Percentiles rank a stretch among this genome's conserved stretches.
These are phyloP conservation scores for Colletotrichum somersetense DNA, from an alignment of 2,329 filamentous ascomycete species.

Conservation along the genomic window DNA sequence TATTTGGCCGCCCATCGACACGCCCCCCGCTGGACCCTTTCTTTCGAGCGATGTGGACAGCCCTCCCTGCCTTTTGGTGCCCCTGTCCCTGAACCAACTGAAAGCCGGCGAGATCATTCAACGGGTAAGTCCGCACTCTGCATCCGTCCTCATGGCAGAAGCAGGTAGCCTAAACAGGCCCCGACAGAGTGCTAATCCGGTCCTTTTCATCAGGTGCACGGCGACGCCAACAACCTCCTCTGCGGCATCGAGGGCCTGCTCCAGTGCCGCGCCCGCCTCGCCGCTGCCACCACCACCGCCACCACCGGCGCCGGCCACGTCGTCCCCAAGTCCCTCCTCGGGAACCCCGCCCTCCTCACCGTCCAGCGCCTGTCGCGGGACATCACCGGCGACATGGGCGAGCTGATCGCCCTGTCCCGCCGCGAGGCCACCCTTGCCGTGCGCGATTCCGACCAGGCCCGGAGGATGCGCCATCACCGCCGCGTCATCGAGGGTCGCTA, in stretches of 20 bases:
- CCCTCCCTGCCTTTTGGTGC: not conserved
- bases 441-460: not conserved
- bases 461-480: not conserved
- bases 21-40: not conserved
- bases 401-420: constrained; percentile 8
- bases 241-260: constrained; percentile 12
- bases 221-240: constrained; percentile 12
- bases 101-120: constrained; percentile 16
- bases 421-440: not conserved
- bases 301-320: not conserved
- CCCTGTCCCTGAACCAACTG: constrained; percentile 20
- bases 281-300: not conserved
- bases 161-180: too few species aligned
- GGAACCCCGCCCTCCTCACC: not conserved
- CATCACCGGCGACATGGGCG: constrained; percentile 7
- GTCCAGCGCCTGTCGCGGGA: constrained; percentile 5
- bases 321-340: not conserved
- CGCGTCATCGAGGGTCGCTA: not conserved
- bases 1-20: not conserved
- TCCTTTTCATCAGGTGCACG: not conserved
- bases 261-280: not conserved
- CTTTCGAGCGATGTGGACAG: not conserved
- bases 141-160: not conserved
- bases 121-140: not conserved
- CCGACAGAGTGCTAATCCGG: not conserved